phyloP scores from a whole-genome alignment of 257 asterid genomes.

The Dorcoceras hygrometricum region DNA sequence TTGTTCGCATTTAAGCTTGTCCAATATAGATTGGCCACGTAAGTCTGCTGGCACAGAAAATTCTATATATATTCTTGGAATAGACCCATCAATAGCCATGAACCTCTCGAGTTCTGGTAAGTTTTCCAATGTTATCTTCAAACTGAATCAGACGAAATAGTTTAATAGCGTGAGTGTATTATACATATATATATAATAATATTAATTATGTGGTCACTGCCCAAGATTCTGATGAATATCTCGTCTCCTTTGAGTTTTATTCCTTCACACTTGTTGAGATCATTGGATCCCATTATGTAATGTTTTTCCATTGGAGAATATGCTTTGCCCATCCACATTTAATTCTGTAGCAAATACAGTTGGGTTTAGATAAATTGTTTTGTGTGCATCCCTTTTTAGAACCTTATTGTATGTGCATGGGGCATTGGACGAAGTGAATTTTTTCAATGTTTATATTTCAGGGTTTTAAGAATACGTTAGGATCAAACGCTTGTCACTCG shows the following conservation, averaged over 20 bases:
- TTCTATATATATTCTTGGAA: too few relatives aligned
- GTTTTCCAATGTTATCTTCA: slow-evolving; percentile 17
- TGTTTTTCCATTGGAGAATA: too few relatives aligned
- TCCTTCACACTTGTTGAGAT: background rate
- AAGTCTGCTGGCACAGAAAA: background rate
- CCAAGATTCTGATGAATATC: slow-evolving; percentile 35
- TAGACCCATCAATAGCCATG: slow-evolving; percentile 20
- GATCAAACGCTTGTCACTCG: too few relatives aligned
- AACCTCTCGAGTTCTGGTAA: slow-evolving; percentile 27
- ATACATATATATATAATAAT: slow-evolving; percentile 6
- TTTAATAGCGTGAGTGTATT: slow-evolving; percentile 7
- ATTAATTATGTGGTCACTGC: slow-evolving; percentile 22
- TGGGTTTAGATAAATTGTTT: too few relatives aligned
- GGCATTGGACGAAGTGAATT: too few relatives aligned
- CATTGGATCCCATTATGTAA: background rate
- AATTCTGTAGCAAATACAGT: too few relatives aligned
- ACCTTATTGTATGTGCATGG: too few relatives aligned
- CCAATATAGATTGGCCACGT: background rate
- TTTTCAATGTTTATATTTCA: too few relatives aligned
- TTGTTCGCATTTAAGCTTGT: too few relatives aligned
- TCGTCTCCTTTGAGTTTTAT: slow-evolving; percentile 34
- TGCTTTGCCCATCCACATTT: background rate
- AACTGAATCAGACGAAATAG: background rate
- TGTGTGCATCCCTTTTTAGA: too few relatives aligned
- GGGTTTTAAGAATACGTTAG: too few relatives aligned